These are phyloP conservation scores for Leishmania mexicana DNA, from an alignment of 208 protist species.

Conservation along the genomic window DNA sequence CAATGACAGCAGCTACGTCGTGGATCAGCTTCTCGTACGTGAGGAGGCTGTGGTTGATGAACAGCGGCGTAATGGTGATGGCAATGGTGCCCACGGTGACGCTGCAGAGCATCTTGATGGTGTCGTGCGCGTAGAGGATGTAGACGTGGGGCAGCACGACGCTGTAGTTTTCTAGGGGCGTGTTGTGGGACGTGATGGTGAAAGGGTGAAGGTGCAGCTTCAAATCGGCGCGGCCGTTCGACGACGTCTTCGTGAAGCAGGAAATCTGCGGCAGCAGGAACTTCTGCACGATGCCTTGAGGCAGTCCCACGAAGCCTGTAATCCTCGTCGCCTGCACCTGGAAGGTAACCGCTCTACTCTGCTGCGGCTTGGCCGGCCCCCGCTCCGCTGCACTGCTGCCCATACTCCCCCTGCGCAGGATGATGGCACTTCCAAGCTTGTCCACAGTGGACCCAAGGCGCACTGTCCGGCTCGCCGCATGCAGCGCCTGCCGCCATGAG, in stretches of 20 bases:
- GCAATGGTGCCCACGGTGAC: constrained; percentile 76
- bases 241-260: constrained; percentile 64
- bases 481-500: constrained; percentile 52
- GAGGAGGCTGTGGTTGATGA: constrained; percentile 80
- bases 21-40: constrained; percentile 62
- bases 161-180: constrained; percentile 38
- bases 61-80: constrained; percentile 73
- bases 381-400: not conserved
- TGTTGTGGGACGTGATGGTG: constrained; percentile 48
- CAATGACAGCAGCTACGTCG: constrained; percentile 40
- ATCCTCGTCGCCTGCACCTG: constrained; percentile 63
- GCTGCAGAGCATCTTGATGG: constrained; percentile 48
- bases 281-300: constrained; percentile 52
- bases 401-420: not conserved
- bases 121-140: constrained; percentile 68
- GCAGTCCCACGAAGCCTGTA: constrained; percentile 50
- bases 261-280: constrained; percentile 69
- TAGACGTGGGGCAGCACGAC: constrained; percentile 78
- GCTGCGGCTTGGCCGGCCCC: not conserved
- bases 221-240: constrained; percentile 51
- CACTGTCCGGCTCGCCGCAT: constrained; percentile 17
- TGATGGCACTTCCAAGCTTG: not conserved
- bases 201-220: constrained; percentile 84
- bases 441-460: not conserved
- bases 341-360: constrained; percentile 38